phyloP scores from a whole-genome alignment of 208 protist species.

The Leishmania tarentolae region DNA sequence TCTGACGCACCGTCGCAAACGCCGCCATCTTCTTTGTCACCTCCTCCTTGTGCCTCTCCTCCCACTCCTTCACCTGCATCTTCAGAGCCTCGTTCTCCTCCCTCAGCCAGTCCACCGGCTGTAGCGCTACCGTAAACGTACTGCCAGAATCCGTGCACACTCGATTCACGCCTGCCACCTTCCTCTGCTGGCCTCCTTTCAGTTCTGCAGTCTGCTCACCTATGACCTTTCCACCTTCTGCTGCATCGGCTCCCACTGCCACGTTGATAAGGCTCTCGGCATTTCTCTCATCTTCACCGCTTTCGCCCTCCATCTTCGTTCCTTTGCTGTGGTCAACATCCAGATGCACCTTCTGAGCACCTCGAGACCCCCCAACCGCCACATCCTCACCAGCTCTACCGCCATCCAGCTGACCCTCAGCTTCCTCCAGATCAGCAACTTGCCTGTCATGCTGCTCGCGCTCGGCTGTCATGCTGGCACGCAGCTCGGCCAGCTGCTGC shows the following conservation, averaged over 20 bases:
- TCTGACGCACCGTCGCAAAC: slow-evolving; percentile 9
- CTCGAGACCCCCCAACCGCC: too few species aligned
- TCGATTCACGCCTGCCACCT: slow-evolving; percentile 16
- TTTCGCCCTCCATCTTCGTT: slow-evolving; percentile 12
- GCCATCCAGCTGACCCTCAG: too few species aligned
- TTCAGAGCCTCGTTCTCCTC: slow-evolving; percentile 38
- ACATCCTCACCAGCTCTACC: too few species aligned
- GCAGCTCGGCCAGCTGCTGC: not conserved
- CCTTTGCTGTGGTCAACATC: not conserved
- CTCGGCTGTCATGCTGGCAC: not conserved
- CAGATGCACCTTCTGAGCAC: too few species aligned
- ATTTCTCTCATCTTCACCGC: not conserved
- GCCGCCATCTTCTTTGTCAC: slow-evolving; percentile 21
- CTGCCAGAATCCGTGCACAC: slow-evolving; percentile 8
- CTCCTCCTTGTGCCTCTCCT: slow-evolving; percentile 13
- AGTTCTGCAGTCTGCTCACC: slow-evolving; percentile 10
- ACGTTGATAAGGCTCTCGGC: too few species aligned
- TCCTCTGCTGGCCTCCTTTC: slow-evolving; percentile 8
- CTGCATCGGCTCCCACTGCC: not conserved
- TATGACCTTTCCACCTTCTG: not conserved
- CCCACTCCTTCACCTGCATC: slow-evolving; percentile 17
- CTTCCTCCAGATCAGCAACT: not conserved
- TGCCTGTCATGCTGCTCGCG: not conserved
- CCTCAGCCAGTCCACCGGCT: slow-evolving; percentile 43
- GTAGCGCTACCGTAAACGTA: slow-evolving; percentile 17